Percentiles rank a stretch among this genome's conserved stretches.
phyloP scores from a whole-genome alignment of 2,329 filamentous ascomycete species.

The Scleromitrula shiraiana region DNA sequence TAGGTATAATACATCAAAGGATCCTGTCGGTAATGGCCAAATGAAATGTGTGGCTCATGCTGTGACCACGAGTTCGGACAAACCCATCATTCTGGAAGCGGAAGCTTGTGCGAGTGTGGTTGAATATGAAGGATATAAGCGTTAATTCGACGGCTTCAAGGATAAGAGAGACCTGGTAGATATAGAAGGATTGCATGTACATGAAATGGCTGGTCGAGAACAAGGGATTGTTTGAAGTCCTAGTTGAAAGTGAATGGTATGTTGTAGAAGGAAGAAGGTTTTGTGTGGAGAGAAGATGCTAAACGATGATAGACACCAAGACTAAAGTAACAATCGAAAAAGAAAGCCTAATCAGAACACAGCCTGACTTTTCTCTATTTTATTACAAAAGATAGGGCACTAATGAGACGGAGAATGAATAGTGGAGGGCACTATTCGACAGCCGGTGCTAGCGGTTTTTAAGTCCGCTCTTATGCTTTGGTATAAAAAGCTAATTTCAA shows the following conservation, averaged over 20 bases:
- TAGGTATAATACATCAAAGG: constrained; percentile 16
- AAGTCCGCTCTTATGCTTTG: neutral
- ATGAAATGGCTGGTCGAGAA: constrained; percentile 1
- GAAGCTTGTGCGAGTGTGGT: constrained; percentile 23
- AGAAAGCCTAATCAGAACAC: neutral
- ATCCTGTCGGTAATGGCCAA: constrained; percentile 20
- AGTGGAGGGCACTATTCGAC: neutral
- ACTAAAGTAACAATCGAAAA: neutral
- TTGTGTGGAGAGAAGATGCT: neutral
- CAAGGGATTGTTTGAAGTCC: constrained; percentile 21
- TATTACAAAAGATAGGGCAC: neutral
- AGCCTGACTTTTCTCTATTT: neutral
- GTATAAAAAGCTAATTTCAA: neutral
- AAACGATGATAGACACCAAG: neutral
- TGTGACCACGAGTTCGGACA: constrained; percentile 23
- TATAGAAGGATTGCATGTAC: constrained; percentile 22
- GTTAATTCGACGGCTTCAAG: constrained; percentile 18
- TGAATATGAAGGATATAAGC: constrained; percentile 11
- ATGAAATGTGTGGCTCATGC: constrained; percentile 27
- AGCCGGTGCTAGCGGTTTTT: neutral
- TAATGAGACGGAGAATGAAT: neutral
- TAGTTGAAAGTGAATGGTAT: constrained; percentile 12
- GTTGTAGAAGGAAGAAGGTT: constrained; percentile 10
- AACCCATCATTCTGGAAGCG: constrained; percentile 28
- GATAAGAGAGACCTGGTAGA: constrained; percentile 20